Conservation (phyloP, 2,329 filamentous ascomycete genomes). For the Fusarium chaquense region DNA sequence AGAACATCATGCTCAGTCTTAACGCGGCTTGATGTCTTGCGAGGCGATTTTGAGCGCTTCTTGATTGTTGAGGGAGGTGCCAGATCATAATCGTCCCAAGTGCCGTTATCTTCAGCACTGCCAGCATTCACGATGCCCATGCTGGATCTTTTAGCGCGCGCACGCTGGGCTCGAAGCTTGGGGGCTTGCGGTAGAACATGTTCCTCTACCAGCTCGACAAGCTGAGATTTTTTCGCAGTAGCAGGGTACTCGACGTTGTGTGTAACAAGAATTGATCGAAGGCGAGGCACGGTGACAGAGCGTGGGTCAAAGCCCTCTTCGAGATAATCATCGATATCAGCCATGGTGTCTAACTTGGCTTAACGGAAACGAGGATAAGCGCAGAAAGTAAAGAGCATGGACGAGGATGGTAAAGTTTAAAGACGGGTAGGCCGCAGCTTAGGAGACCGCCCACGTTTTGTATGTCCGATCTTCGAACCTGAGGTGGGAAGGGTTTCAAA, state of each 20-base stretch:
- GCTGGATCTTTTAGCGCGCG: constrained; percentile 86
- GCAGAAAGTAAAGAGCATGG: constrained; percentile 16
- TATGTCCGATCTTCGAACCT: constrained; percentile 17
- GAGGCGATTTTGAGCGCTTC: constrained; percentile 66
- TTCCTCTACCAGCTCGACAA: constrained; percentile 85
- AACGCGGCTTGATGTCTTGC: constrained; percentile 65
- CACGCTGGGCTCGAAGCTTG: constrained; percentile 79
- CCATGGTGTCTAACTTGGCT: constrained; percentile 59
- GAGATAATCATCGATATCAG: constrained; percentile 84
- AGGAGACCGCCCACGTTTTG: constrained; percentile 27
- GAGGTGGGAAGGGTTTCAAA: background rate
- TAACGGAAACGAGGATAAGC: constrained; percentile 19
- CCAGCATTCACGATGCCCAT: constrained; percentile 81
- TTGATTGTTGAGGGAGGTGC: constrained; percentile 62
- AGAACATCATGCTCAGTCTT: constrained; percentile 65
- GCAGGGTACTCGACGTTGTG: constrained; percentile 89
- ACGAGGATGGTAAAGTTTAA: constrained; percentile 31
- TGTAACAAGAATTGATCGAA: constrained; percentile 90
- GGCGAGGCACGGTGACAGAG: constrained; percentile 84
- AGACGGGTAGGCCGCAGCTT: constrained; percentile 33
- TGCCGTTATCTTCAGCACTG: constrained; percentile 74
- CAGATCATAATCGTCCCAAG: constrained; percentile 70
- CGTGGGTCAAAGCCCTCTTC: constrained; percentile 87
- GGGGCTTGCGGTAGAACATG: constrained; percentile 82
- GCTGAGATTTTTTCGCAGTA: constrained; percentile 89